Evolutionary conservation across 2,329 filamentous ascomycete species (phyloP).

Genomic region (Helminthosporium solani): DNA sequence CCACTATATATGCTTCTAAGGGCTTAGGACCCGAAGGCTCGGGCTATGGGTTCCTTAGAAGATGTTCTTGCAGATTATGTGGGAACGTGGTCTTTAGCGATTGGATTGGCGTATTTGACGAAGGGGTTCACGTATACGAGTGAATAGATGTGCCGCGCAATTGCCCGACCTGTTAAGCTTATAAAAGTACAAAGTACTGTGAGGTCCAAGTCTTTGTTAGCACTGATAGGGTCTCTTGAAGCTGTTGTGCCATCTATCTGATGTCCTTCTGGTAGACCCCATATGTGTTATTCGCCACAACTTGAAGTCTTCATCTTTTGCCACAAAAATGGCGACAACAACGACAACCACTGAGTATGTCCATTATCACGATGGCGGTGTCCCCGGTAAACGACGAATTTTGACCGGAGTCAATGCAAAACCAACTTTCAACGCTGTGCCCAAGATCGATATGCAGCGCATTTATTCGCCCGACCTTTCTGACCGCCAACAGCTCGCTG

Average conservation of each 20-base stretch:
- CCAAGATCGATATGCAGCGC: conserved; percentile 33
- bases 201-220: no score
- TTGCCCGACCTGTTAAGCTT: no score
- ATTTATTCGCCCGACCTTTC: conserved; percentile 28
- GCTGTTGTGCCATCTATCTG: no score
- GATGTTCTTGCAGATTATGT: background rate
- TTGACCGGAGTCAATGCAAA: conserved; percentile 27
- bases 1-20: background rate
- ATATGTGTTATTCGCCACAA: no score
- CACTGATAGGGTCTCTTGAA: no score
- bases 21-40: background rate
- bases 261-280: no score
- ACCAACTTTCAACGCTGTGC: conserved; percentile 25
- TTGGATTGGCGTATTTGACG: background rate
- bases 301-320: no score
- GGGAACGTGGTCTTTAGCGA: background rate
- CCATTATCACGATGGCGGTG: conserved; percentile 34
- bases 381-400: conserved; percentile 28
- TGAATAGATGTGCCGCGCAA: no score
- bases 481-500: conserved; percentile 27
- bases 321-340: background rate
- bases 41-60: background rate
- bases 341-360: conserved; percentile 21
- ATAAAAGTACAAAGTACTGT: no score
- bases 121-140: no score